These are phyloP conservation scores for Fraxinus pennsylvanica DNA, from an alignment of 257 asterid genomes.

Conservation along the genomic window DNA sequence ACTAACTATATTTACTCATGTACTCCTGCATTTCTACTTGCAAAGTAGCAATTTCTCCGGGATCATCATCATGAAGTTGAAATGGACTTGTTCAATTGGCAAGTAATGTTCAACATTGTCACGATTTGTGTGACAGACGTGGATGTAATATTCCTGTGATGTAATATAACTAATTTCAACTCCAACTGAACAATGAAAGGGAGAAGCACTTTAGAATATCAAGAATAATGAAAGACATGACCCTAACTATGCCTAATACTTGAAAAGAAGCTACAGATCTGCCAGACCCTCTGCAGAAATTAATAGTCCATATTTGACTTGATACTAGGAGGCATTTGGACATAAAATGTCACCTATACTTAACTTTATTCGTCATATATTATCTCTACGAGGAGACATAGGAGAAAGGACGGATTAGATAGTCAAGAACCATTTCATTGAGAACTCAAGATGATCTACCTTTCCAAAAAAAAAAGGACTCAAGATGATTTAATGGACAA, in stretches of 20 bases:
- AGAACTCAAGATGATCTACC: neutral
- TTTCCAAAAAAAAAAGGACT: neutral
- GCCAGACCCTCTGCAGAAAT: neutral
- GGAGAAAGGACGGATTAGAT: neutral
- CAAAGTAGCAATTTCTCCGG: neutral
- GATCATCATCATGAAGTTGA: neutral
- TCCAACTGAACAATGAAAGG: neutral
- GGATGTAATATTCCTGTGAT: neutral
- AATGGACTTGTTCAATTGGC: neutral
- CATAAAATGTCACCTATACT: neutral
- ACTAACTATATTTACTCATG: neutral
- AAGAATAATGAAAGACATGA: neutral
- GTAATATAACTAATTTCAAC: neutral
- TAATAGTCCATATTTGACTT: neutral
- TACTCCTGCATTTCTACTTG: neutral
- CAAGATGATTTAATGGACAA: neutral
- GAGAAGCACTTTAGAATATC: no score
- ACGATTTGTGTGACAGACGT: neutral
- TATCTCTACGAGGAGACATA: neutral
- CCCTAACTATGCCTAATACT: neutral
- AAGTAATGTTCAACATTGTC: neutral
- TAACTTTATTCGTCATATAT: neutral
- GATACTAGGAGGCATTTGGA: neutral
- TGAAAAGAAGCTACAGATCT: neutral
- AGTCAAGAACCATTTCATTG: neutral